A percentile compares a stretch with the other conserved stretches of the same genome.
Evolutionary conservation across 2,329 filamentous ascomycete genomes (phyloP).

Genomic region (Cladosporium sp.): DNA sequence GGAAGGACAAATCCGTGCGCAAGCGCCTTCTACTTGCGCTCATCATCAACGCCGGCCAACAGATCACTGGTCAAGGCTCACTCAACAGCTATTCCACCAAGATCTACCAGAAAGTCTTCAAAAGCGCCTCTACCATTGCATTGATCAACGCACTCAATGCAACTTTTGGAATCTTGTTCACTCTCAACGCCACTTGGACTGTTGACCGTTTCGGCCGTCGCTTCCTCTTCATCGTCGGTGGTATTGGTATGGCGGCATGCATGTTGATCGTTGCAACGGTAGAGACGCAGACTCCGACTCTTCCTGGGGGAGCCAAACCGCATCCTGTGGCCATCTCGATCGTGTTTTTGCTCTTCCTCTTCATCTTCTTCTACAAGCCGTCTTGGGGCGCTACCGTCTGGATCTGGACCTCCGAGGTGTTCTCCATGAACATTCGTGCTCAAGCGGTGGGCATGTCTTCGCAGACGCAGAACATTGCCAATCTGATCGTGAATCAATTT

Average conservation of each 20-base stretch:
- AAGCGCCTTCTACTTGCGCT: constrained; percentile 63
- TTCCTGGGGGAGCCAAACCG: constrained; percentile 50
- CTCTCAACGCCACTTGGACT: constrained; percentile 38
- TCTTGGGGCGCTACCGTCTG: constrained; percentile 67
- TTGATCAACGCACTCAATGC: constrained; percentile 73
- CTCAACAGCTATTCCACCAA: constrained; percentile 70
- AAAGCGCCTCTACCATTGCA: constrained; percentile 55
- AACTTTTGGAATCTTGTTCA: constrained; percentile 69
- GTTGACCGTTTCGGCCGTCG: constrained; percentile 49
- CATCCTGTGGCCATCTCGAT: constrained; percentile 62
- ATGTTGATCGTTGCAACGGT: constrained; percentile 54
- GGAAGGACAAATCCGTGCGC: constrained; percentile 65
- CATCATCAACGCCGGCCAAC: constrained; percentile 66
- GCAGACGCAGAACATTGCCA: constrained; percentile 57
- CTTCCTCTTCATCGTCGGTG: constrained; percentile 68
- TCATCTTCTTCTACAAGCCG: constrained; percentile 50
- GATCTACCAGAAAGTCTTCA: constrained; percentile 70
- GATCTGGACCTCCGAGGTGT: constrained; percentile 68
- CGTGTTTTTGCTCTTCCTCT: constrained; percentile 50
- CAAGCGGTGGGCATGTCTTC: constrained; percentile 66
- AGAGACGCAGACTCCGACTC: constrained; percentile 55
- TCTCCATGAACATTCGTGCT: constrained; percentile 68
- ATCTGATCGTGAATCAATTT: constrained; percentile 66
- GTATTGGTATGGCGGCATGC: constrained; percentile 29
- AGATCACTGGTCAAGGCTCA: constrained; percentile 68